Evolutionary conservation across 2,329 filamentous ascomycete genomes (phyloP), one percentile per base, ranked within the genome.

Genomic region (Lecanoromycetidae sp.): DNA sequence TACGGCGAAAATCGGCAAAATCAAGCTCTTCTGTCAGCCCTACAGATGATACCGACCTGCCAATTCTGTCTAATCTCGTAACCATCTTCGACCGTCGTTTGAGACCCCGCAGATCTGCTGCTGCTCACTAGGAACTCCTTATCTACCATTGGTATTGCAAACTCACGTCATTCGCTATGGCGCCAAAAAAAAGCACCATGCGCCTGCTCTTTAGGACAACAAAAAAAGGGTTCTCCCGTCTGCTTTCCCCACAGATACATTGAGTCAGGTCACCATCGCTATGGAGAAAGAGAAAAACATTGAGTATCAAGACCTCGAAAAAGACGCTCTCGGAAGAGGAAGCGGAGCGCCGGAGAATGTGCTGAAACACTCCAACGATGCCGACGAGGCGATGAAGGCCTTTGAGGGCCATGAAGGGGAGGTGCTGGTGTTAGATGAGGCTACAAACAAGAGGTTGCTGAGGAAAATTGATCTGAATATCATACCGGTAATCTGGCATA

Each of bases 391-490:
- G 23, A 66, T 79, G 68, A 74, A 76, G 54, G 76, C 72, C 2
- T 72, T 77, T 54, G 65, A 66, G 8, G 57, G 58, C 22, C 56
- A 68, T 39, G 63, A 70, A 1, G 75, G 74, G 19, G 66, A 76
- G 54, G 57, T 70, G 0, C 63, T 78, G 19, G 65, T 71, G 29
- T 61, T 80, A 29, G 75, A 74, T 45, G 72, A 72, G 52, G 70
- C 69, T 38, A 76, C 74, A 20, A 79, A 76, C 54, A 74, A 70
- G 53, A 64, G 74, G n/a, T 57, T 83, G 13, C 57, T 82, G n/a
- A 63, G 68, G 15, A 74, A 68, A 44, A 80, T 82, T 50, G 79
- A 83, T 59, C 72, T 67, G 70, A 73, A 77, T 57, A 61, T 79
- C 53, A 75, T 79, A 70, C 76, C 75, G 0, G 45, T 42, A 36